These are phyloP conservation scores for Dipodascopsis uninucleata DNA, from an alignment of 805 yeast species.

Conservation along the genomic window DNA sequence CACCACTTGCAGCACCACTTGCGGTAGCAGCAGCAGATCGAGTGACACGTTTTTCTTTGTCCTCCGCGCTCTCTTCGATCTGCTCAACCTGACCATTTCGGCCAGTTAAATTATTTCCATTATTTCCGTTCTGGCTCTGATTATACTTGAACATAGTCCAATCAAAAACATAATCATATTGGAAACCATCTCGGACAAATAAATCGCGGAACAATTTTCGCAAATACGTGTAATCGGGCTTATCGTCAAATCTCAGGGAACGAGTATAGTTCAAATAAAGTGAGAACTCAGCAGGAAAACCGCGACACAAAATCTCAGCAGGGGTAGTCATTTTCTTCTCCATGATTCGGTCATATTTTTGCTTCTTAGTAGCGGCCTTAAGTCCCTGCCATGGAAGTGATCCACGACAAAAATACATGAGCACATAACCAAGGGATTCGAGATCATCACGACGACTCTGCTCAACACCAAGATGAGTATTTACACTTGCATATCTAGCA, in stretches of 20 bases:
- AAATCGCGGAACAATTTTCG: constrained; percentile 87
- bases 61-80: constrained; percentile 3
- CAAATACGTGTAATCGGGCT: constrained; percentile 88
- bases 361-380: constrained; percentile 94
- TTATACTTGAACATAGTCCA: constrained; percentile 89
- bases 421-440: constrained; percentile 90
- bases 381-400: constrained; percentile 98
- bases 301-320: constrained; percentile 79
- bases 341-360: constrained; percentile 92
- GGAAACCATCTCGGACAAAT: constrained; percentile 80
- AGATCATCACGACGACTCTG: constrained; percentile 95
- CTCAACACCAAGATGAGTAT: constrained; percentile 95
- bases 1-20: neutral
- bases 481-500: constrained; percentile 91
- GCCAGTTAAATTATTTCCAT: neutral
- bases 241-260: constrained; percentile 88
- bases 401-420: constrained; percentile 92
- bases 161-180: constrained; percentile 91
- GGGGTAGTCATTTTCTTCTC: constrained; percentile 92
- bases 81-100: constrained; percentile 7
- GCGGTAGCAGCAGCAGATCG: constrained; percentile 7
- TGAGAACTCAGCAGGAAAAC: constrained; percentile 86
- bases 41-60: constrained; percentile 9
- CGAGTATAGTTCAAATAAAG: constrained; percentile 85
- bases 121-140: constrained; percentile 39